Base-by-base conservation (phyloP, 768 basidiomycete species). In the Lentinula sp. region DNA sequence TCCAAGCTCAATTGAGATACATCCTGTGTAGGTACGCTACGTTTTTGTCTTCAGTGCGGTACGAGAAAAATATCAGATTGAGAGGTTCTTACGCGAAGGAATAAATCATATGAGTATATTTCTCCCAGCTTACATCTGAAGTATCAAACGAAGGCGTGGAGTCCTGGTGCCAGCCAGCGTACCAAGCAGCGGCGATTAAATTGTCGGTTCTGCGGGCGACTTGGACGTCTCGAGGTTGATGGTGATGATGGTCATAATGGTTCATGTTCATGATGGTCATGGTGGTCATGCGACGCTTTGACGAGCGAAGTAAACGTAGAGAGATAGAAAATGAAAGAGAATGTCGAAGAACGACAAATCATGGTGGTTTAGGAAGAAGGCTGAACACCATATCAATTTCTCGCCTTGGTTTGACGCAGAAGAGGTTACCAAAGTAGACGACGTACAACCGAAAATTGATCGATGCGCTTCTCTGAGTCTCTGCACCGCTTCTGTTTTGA, bases 51-150 rank as follows among this genome's bases (percentile, higher is more conserved):
- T 15, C 11, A 37, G 21, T 18, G 10, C n/a, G 13, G n/a, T 18
- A 15, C 55, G 43, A 57, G 16, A 61, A 4, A 28, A 4, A 21
- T 16, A 45, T 49, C 35, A 81, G 85, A 18, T 11, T n/a, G n/a
- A n/a, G 11, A 34, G 49, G 18, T 40, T 50, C 86, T 74, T 67
- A 82, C 87, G 85, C 88, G 64, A 90, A 89, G 4, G 89, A 80
- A 71, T 87, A 92, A 8, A 83, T 82, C 64, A 89, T 70, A 60
- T 83, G 78, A 3, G 82, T 89, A 72, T 90, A 91, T 71, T 80
- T 81, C 4, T 69, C 68, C 89, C 89, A 92, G 60, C 75, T 77
- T 65, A 92, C 76, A 46, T 80, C 10, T 3, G 53, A 39, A 37
- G 37, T 39, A 74, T 23, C 10, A 23, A 54, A 54, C 16, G 53